These are phyloP conservation scores for Spizellomyces punctatus DNA, from an alignment of 192 early-diverging fungal genomes.

Conservation along the genomic window DNA sequence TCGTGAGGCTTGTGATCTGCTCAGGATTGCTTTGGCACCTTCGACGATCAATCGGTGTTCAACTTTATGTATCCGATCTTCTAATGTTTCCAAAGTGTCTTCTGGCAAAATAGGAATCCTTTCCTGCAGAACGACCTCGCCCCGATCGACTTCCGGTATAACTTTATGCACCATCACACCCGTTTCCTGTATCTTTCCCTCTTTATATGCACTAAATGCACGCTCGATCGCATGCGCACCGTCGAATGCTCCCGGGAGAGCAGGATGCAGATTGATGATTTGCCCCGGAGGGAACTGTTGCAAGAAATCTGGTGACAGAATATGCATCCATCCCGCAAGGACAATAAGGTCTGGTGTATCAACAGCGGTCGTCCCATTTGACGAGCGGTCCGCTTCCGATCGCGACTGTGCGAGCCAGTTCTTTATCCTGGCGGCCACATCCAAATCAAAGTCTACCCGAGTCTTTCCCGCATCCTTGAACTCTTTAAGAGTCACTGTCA, in stretches of 20 bases:
- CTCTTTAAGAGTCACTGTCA: constrained; percentile 77
- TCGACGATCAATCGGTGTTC: constrained; percentile 90
- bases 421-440: constrained; percentile 64
- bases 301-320: constrained; percentile 86
- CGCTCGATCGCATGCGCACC: constrained; percentile 96
- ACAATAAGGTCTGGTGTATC: constrained; percentile 79
- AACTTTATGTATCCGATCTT: constrained; percentile 83
- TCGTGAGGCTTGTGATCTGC: too few species aligned
- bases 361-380: constrained; percentile 33
- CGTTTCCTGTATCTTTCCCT: constrained; percentile 61
- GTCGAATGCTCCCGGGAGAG: constrained; percentile 93
- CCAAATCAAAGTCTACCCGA: constrained; percentile 86
- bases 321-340: constrained; percentile 99
- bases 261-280: constrained; percentile 96
- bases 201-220: constrained; percentile 84
- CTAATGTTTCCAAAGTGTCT: constrained; percentile 81
- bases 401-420: constrained; percentile 2
- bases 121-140: constrained; percentile 81
- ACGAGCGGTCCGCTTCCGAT: constrained; percentile 39
- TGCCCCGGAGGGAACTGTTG: constrained; percentile 61
- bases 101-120: constrained; percentile 73
- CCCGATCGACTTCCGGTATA: constrained; percentile 94
- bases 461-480: constrained; percentile 81
- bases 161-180: constrained; percentile 85
- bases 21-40: constrained; percentile 51